Evolutionary conservation across 768 basidiomycete species (phyloP).

Genomic region (Fibroporia radiculosa): DNA sequence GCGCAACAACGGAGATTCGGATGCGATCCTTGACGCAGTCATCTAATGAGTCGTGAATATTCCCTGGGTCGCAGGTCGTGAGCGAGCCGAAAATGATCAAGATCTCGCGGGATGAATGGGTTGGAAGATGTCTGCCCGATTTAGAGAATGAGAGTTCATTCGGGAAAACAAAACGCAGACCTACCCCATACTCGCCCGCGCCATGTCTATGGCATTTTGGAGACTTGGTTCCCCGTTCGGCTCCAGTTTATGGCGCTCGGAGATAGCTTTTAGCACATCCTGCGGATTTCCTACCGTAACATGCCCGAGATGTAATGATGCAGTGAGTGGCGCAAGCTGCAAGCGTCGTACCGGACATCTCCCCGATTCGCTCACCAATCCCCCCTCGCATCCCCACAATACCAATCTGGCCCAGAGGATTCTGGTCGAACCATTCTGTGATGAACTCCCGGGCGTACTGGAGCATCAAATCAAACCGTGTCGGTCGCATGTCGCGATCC

Average conservation of each 20-base stretch:
- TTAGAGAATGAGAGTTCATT: not conserved
- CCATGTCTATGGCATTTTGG: constrained; percentile 98
- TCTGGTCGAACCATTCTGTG: constrained; percentile 98
- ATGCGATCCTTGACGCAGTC: constrained; percentile 76
- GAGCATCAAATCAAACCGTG: constrained; percentile 84
- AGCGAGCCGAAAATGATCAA: constrained; percentile 91
- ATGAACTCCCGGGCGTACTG: constrained; percentile 91
- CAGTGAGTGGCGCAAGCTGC: no score
- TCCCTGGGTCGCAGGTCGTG: constrained; percentile 95
- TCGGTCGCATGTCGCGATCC: constrained; percentile 94
- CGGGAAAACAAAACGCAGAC: not conserved
- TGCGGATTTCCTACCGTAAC: constrained; percentile 94
- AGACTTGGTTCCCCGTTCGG: constrained; percentile 90
- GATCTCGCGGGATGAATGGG: constrained; percentile 94
- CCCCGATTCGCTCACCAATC: constrained; percentile 81
- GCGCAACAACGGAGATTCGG: constrained; percentile 86
- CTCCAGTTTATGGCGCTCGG: constrained; percentile 82
- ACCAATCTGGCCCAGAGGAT: constrained; percentile 95
- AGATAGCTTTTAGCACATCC: constrained; percentile 82
- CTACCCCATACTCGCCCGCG: constrained; percentile 86
- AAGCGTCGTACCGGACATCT: constrained; percentile 76
- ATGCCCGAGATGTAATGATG: not conserved
- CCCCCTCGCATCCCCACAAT: constrained; percentile 90
- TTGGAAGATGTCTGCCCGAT: constrained; percentile 78
- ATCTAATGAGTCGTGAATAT: constrained; percentile 92